phyloP scores from a whole-genome alignment of 2,329 filamentous ascomycete species.

The Didymella pinodella region DNA sequence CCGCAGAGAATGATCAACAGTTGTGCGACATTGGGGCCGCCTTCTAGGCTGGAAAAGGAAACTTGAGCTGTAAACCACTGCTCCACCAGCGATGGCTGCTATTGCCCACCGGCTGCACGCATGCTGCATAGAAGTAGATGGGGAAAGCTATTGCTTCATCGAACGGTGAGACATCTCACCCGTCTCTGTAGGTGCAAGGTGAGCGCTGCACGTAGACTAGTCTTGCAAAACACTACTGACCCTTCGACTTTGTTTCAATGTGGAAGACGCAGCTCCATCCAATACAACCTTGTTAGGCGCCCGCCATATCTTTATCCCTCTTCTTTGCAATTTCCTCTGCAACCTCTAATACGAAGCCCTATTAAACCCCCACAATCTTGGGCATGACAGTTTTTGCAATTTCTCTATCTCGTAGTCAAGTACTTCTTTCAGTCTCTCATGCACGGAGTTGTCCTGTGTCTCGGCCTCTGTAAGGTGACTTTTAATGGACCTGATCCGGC shows the following conservation, averaged over 20 bases:
- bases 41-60: slow-evolving; percentile 9
- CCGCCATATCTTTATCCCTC: neutral
- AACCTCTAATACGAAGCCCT: too few relatives aligned
- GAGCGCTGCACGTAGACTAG: neutral
- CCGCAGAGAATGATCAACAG: neutral
- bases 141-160: neutral
- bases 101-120: neutral
- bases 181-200: neutral
- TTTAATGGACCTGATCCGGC: neutral
- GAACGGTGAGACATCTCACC: neutral
- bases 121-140: neutral
- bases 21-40: slow-evolving; percentile 11
- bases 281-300: neutral
- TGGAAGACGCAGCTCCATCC: neutral
- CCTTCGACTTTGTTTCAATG: too few relatives aligned
- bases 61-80: neutral
- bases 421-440: neutral
- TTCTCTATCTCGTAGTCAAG: neutral
- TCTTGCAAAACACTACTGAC: neutral
- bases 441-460: neutral
- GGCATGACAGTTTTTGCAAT: neutral
- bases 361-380: too few relatives aligned
- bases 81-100: slow-evolving; percentile 5
- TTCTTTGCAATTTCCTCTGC: too few relatives aligned
- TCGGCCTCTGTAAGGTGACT: neutral